Evolutionary conservation across 2,329 filamentous ascomycete species (phyloP).

Genomic region (Aspergillus quadrilineatus): DNA sequence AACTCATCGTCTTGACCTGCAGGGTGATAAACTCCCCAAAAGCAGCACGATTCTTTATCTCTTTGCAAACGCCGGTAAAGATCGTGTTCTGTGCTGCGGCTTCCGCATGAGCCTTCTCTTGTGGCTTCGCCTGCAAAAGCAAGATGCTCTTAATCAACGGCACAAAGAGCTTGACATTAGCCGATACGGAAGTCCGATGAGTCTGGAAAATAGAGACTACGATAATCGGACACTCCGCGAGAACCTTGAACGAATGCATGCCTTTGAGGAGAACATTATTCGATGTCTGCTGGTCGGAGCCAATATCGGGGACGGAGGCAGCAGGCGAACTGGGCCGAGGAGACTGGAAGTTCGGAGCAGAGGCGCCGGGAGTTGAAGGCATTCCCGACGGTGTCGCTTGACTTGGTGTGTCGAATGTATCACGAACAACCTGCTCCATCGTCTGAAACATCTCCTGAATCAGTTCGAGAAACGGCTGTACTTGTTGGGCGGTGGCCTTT

Average conservation of each 20-base stretch:
- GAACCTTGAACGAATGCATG: conserved; percentile 98
- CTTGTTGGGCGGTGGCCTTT: conserved; percentile 75
- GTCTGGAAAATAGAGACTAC: conserved; percentile 98
- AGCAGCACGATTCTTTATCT: conserved; percentile 87
- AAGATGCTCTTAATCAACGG: conserved; percentile 90
- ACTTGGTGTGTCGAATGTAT: conserved; percentile 82
- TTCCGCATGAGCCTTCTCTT: conserved; percentile 86
- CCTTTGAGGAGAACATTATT: conserved; percentile 80
- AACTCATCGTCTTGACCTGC: conserved; percentile 99
- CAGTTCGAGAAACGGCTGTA: conserved; percentile 84
- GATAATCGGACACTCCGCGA: conserved; percentile 97
- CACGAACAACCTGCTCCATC: conserved; percentile 90
- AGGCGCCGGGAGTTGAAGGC: conserved; percentile 53
- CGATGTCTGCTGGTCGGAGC: conserved; percentile 79
- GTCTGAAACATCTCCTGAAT: conserved; percentile 96
- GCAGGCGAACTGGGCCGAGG: conserved; percentile 88
- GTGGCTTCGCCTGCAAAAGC: conserved; percentile 83
- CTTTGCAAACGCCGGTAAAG: conserved; percentile 88
- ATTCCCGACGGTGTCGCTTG: conserved; percentile 53
- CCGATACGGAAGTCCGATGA: conserved; percentile 73
- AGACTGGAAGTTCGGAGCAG: conserved; percentile 71
- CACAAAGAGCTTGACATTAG: conserved; percentile 89
- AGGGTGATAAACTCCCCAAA: conserved; percentile 98
- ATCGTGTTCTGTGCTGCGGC: conserved; percentile 75
- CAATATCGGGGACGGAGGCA: conserved; percentile 75